Base-by-base conservation (phyloP, 2,329 filamentous ascomycete genomes). In the Ophiostoma tasmaniense region DNA sequence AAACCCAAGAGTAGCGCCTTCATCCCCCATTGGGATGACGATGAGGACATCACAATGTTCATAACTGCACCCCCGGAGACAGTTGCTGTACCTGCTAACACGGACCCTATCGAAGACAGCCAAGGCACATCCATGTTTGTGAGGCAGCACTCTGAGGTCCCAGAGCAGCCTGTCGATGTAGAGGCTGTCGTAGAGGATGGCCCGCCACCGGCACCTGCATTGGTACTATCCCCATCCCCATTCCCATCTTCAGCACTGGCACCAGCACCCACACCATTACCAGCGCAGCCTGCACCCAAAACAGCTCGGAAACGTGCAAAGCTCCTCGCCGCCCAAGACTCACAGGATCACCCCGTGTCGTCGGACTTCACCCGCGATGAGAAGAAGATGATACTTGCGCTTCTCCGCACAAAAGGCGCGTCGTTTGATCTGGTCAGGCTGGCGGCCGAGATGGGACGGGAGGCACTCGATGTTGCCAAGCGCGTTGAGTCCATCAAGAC, bases 401-500 rank as follows among this genome's bases (percentile, higher is more conserved):
- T 52, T 17, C 68, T 72, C 20, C 62, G 66, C n/a, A 37, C 37
- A 11, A 25, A 67, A 39, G 64, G 66, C 2, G 22, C 20, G 6
- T 25, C 59, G 39, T 59, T 69, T n/a, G 50, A 70, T 45, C n/a
- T 71, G 13, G 22, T 1, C 5, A 65, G 10, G 55, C 69, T 73
- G 65, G 72, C 72, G 1, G 65, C 61, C 11, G 61, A 69, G 14
- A 61, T 73, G 2, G 55, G 52, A 17, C 69, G 72, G n/a, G 50
- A 66, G 30, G n/a, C 67, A n/a, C 13, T 42, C 11, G 71, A 71
- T 28, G 71, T 73, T 30, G 67, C 68, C 4, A 25, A 13, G 8
- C 62, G 66, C 65, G 69, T 62, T n/a, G 71, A 73, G 50, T 13
- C 22, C 0, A 66, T 73, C 52, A 73, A 73, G 69, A 65, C 30